Percentiles rank a stretch among this genome's conserved stretches.
Conservation (phyloP, 345 rosid genomes). For the Rhodamnia argentea region DNA sequence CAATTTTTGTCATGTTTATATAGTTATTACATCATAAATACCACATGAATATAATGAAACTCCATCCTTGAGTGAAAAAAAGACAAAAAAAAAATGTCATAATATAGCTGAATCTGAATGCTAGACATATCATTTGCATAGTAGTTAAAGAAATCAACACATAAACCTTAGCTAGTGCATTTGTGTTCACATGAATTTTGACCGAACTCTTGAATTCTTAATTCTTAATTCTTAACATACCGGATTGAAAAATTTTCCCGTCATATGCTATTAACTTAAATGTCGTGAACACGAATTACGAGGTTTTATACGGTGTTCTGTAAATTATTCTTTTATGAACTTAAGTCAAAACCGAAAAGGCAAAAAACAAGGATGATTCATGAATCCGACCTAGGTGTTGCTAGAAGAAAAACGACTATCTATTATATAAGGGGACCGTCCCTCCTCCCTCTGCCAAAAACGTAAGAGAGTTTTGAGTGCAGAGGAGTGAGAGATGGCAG, state of each 20-base stretch:
- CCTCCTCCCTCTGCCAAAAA: neutral
- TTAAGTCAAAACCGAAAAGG: neutral
- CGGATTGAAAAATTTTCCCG: neutral
- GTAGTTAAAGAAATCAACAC: neutral
- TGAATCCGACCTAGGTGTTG: neutral
- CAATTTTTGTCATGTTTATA: neutral
- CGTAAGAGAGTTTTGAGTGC: neutral
- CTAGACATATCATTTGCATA: neutral
- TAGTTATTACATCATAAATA: neutral
- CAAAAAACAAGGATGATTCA: neutral
- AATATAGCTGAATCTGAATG: neutral
- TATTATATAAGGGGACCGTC: neutral
- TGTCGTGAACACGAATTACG: neutral
- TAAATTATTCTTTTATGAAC: neutral
- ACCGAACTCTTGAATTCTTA: neutral
- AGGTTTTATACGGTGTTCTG: neutral
- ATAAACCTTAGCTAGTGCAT: neutral
- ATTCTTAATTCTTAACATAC: too few species aligned
- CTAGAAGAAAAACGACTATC: neutral
- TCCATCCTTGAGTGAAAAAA: too few species aligned
- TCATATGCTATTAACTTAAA: neutral
- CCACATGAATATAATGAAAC: neutral
- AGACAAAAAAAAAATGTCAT: neutral
- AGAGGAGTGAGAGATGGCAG: conserved; percentile 20
- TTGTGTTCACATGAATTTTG: neutral